phyloP scores from a whole-genome alignment of 148 eudicot genomes.

The Cornus controversa region DNA sequence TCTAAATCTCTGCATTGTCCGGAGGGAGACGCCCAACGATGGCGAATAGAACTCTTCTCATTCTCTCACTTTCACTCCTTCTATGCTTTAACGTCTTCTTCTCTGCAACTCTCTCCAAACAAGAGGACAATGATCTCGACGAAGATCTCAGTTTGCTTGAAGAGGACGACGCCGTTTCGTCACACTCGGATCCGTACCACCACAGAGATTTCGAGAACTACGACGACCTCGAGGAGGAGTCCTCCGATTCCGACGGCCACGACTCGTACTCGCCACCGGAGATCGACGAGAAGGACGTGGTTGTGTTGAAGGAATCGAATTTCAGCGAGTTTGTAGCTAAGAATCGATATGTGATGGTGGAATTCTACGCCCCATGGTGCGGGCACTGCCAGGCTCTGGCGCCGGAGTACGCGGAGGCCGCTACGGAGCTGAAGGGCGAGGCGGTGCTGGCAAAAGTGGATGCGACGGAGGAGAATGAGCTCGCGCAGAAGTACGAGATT shows the following conservation, averaged over 20 bases:
- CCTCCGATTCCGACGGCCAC: constrained; percentile 24
- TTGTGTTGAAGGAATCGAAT: constrained; percentile 46
- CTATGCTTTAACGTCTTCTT: constrained; percentile 16
- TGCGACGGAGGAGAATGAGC: constrained; percentile 60
- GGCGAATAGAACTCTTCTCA: constrained; percentile 19
- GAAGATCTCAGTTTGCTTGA: constrained; percentile 70
- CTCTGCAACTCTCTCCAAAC: constrained; percentile 6
- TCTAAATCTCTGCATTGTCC: constrained; percentile 1
- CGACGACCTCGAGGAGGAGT: constrained; percentile 51
- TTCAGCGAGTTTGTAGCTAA: constrained; percentile 44
- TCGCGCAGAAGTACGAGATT: constrained; percentile 64
- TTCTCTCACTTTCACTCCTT: constrained; percentile 19
- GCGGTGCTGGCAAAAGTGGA: constrained; percentile 83
- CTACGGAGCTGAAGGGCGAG: constrained; percentile 64
- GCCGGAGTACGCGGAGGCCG: constrained; percentile 86
- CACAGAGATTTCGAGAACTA: constrained; percentile 46
- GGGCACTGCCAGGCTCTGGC: constrained; percentile 77
- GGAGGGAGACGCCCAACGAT: constrained; percentile 7
- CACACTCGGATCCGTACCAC: constrained; percentile 18
- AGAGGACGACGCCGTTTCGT: constrained; percentile 33
- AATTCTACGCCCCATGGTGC: constrained; percentile 97
- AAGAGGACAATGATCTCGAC: constrained; percentile 31
- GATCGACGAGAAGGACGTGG: constrained; percentile 72
- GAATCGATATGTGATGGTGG: constrained; percentile 66
- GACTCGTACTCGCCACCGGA: constrained; percentile 21